Percentiles rank a stretch among this genome's conserved stretches.
Evolutionary conservation across 2,329 filamentous ascomycete genomes (phyloP).

Genomic region (Beauveria sp.): DNA sequence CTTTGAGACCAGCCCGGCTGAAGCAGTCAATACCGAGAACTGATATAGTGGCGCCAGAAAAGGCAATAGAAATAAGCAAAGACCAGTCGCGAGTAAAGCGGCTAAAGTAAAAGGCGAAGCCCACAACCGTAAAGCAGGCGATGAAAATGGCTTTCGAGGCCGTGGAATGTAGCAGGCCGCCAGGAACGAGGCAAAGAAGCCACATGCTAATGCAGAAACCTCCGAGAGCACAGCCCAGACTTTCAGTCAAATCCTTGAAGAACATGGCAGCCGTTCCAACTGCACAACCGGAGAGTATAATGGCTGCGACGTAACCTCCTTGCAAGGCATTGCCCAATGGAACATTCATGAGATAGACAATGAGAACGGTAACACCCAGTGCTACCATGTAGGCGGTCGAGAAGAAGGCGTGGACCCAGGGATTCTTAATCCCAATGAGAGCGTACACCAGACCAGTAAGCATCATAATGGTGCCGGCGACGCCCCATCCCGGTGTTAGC

Average conservation of each 20-base stretch:
- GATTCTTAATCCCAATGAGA: slow-evolving; percentile 75
- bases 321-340: slow-evolving; percentile 70
- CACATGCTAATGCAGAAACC: slow-evolving; percentile 87
- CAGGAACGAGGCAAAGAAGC: slow-evolving; percentile 70
- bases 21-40: slow-evolving; percentile 88
- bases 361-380: slow-evolving; percentile 70
- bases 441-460: slow-evolving; percentile 62
- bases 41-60: slow-evolving; percentile 70
- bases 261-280: slow-evolving; percentile 68
- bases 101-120: slow-evolving; percentile 70
- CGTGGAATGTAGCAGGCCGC: slow-evolving; percentile 60
- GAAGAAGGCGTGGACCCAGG: slow-evolving; percentile 71
- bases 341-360: slow-evolving; percentile 79
- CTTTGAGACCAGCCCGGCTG: slow-evolving; percentile 80
- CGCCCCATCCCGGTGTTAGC: slow-evolving; percentile 73
- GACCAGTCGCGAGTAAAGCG: slow-evolving; percentile 71
- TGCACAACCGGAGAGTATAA: slow-evolving; percentile 62
- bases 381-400: slow-evolving; percentile 67
- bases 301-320: slow-evolving; percentile 79
- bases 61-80: slow-evolving; percentile 68
- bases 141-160: slow-evolving; percentile 69
- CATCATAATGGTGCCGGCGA: slow-evolving; percentile 72
- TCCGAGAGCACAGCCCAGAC: slow-evolving; percentile 76
- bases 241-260: slow-evolving; percentile 76
- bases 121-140: slow-evolving; percentile 57